Evolutionary conservation across 1,139 yeast species (phyloP).

Genomic region (Sugiyamaella paludigena): DNA sequence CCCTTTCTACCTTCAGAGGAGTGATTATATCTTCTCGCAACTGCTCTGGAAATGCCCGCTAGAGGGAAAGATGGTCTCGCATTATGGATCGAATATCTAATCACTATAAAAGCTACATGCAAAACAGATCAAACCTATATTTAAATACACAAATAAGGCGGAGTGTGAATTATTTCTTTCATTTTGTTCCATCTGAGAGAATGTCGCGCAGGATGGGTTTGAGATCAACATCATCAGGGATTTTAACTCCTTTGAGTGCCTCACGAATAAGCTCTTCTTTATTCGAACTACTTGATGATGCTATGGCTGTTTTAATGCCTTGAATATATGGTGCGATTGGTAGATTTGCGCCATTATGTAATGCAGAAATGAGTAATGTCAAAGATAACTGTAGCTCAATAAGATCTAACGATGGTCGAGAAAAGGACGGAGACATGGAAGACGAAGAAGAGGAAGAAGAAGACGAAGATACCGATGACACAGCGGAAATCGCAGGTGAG

Average conservation of each 20-base stretch:
- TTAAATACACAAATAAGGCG: too few relatives aligned
- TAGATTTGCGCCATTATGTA: slow-evolving; percentile 24
- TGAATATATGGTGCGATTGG: slow-evolving; percentile 26
- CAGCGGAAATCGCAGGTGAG: not conserved
- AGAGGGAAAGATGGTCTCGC: too few relatives aligned
- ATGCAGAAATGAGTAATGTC: slow-evolving; percentile 28
- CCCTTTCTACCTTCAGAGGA: too few relatives aligned
- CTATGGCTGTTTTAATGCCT: slow-evolving; percentile 26
- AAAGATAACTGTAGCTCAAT: slow-evolving; percentile 30
- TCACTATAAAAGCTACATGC: too few relatives aligned
- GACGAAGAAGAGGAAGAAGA: not conserved
- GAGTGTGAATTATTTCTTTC: too few relatives aligned
- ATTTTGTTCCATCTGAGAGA: slow-evolving; percentile 9
- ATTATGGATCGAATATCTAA: too few relatives aligned
- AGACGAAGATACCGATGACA: not conserved
- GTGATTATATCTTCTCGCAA: too few relatives aligned
- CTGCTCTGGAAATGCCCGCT: too few relatives aligned
- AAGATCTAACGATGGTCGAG: slow-evolving; percentile 9
- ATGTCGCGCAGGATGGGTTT: slow-evolving; percentile 28
- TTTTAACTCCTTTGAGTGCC: slow-evolving; percentile 29
- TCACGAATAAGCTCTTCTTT: slow-evolving; percentile 25
- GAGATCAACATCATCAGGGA: slow-evolving; percentile 32
- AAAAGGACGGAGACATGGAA: not conserved
- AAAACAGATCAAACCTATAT: too few relatives aligned
- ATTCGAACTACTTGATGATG: slow-evolving; percentile 14